Evolutionary conservation across 257 asterid genomes (phyloP).

Genomic region (Capsicum rhomboideum): DNA sequence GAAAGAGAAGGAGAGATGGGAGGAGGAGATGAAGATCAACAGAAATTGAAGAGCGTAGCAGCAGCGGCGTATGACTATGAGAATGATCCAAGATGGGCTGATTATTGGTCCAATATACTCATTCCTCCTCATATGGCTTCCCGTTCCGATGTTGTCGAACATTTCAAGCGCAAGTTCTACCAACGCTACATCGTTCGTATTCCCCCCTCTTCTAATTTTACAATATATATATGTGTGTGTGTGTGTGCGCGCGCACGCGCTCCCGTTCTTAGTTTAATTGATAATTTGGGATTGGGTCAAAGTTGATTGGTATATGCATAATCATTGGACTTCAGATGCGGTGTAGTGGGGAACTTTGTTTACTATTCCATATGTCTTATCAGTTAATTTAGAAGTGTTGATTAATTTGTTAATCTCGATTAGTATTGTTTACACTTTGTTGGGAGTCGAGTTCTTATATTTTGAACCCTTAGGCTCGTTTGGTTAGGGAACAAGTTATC

Average conservation of each 20-base stretch:
- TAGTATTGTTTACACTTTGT: background rate
- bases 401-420: background rate
- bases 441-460: background rate
- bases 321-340: background rate
- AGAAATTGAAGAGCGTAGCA: conserved; percentile 70
- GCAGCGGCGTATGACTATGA: conserved; percentile 92
- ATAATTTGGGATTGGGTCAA: background rate
- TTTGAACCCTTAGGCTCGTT: background rate
- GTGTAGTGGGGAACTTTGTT: background rate
- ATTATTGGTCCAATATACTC: conserved; percentile 89
- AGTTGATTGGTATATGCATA: background rate
- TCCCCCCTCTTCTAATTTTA: background rate
- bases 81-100: conserved; percentile 81
- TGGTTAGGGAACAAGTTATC: too few relatives aligned
- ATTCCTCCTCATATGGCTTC: conserved; percentile 90
- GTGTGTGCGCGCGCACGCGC: too few relatives aligned
- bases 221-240: background rate
- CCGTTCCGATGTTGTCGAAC: conserved; percentile 74
- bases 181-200: conserved; percentile 69
- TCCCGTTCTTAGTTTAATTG: background rate
- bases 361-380: background rate
- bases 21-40: conserved; percentile 68
- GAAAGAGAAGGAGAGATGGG: conserved; percentile 43
- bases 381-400: background rate
- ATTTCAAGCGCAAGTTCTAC: conserved; percentile 95